These are phyloP conservation scores for Elongisporangium undulatum DNA, from an alignment of 352 stramenopile genomes.

Conservation along the genomic window DNA sequence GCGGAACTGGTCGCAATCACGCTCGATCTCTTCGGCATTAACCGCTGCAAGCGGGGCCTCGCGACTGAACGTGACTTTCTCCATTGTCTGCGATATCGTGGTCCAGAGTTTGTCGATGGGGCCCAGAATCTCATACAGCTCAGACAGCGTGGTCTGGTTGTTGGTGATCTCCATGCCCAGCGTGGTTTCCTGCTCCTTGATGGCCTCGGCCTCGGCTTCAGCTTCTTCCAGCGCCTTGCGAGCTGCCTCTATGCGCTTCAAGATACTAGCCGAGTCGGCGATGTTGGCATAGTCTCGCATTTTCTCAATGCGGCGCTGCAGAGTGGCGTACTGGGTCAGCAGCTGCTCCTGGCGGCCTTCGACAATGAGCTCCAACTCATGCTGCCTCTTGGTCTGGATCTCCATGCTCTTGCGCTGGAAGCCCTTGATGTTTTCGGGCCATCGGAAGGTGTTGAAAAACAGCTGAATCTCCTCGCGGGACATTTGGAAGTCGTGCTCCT, in stretches of 20 bases:
- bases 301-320: slow-evolving; percentile 89
- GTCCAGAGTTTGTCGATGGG: slow-evolving; percentile 88
- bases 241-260: slow-evolving; percentile 76
- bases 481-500: slow-evolving; percentile 85
- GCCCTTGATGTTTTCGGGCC: slow-evolving; percentile 88
- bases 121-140: slow-evolving; percentile 75
- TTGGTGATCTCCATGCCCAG: slow-evolving; percentile 82
- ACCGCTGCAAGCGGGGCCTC: slow-evolving; percentile 61
- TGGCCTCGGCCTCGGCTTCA: slow-evolving; percentile 74
- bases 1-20: slow-evolving; percentile 85
- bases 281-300: slow-evolving; percentile 87
- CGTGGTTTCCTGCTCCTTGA: slow-evolving; percentile 87
- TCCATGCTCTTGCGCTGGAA: slow-evolving; percentile 91
- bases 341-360: slow-evolving; percentile 89
- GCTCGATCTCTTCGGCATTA: slow-evolving; percentile 83
- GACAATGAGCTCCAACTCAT: slow-evolving; percentile 87
- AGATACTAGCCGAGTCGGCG: slow-evolving; percentile 68
- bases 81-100: slow-evolving; percentile 75
- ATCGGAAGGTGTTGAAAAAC: slow-evolving; percentile 89
- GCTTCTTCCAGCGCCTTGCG: slow-evolving; percentile 79
- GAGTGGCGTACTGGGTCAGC: slow-evolving; percentile 57
- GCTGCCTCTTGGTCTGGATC: slow-evolving; percentile 86
- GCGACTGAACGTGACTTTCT: slow-evolving; percentile 67
- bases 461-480: slow-evolving; percentile 87
- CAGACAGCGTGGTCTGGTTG: slow-evolving; percentile 67